Evolutionary conservation across 345 rosid species (phyloP).

Genomic region (Geranium rotundifolium): DNA sequence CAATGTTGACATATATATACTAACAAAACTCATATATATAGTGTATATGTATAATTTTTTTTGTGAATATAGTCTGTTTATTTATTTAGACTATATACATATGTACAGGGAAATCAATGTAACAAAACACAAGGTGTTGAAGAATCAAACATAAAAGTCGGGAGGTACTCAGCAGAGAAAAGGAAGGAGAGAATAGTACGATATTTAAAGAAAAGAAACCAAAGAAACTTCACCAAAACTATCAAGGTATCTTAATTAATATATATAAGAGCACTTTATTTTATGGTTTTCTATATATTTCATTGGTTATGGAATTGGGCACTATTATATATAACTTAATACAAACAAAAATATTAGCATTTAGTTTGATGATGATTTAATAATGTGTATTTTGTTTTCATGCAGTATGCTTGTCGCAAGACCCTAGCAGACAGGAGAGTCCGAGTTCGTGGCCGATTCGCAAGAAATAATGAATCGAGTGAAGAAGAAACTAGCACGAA

Average conservation of each 20-base stretch:
- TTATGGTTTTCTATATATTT: no score
- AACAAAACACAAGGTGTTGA: constrained; percentile 4
- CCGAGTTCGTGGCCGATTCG: constrained; percentile 86
- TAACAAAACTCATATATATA: no score
- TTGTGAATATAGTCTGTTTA: no score
- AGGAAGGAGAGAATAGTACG: constrained; percentile 74
- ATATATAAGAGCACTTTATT: not conserved
- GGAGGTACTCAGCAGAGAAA: constrained; percentile 68
- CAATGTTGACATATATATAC: no score
- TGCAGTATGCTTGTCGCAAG: constrained; percentile 86
- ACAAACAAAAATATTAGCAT: no score
- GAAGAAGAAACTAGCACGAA: constrained; percentile 35
- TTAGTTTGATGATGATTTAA: not conserved
- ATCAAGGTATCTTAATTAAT: constrained; percentile 42
- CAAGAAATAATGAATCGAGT: constrained; percentile 50
- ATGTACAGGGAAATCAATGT: not conserved
- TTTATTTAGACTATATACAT: no score
- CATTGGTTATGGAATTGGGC: no score
- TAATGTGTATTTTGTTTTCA: not conserved
- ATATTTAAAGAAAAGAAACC: constrained; percentile 82
- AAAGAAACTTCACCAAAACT: constrained; percentile 85
- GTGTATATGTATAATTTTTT: no score
- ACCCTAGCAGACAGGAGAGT: constrained; percentile 84
- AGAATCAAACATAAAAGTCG: constrained; percentile 41
- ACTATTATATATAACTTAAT: no score